Conservation (phyloP, 192 early-diverging fungal genomes). For the Entomortierella lignicola region DNA sequence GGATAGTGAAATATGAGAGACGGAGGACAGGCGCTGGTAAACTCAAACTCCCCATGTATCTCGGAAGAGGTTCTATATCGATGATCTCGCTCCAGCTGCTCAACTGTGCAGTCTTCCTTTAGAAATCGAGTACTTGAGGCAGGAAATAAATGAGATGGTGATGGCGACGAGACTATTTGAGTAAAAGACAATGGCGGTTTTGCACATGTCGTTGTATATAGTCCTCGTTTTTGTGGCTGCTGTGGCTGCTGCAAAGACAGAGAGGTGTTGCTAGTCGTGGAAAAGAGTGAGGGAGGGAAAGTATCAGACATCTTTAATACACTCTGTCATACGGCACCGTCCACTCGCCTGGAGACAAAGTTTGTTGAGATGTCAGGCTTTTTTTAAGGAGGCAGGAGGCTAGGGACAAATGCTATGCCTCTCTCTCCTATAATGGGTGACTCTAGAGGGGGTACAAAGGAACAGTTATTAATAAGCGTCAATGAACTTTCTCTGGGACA, state of each 20-base stretch:
- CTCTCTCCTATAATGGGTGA: slow-evolving; percentile 3
- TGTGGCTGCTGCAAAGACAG: background rate
- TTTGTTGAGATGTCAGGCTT: background rate
- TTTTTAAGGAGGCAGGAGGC: slow-evolving; percentile 8
- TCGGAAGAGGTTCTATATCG: slow-evolving; percentile 3
- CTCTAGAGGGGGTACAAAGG: background rate
- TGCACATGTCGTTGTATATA: background rate
- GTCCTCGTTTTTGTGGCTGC: background rate
- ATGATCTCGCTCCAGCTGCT: slow-evolving; percentile 3
- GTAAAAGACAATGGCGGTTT: background rate
- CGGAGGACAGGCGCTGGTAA: background rate
- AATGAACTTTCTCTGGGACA: background rate
- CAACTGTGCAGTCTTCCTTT: background rate
- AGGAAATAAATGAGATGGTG: slow-evolving; percentile 4
- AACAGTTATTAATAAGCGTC: slow-evolving; percentile 13
- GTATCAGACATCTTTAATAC: slow-evolving; percentile 6
- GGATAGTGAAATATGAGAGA: slow-evolving; percentile 18
- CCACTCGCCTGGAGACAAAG: background rate
- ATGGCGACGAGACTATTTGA: background rate
- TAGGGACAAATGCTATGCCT: background rate
- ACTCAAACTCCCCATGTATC: background rate
- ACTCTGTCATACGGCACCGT: background rate
- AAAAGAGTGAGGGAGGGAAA: slow-evolving; percentile 33
- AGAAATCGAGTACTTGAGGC: background rate
- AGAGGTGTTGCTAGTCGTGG: background rate